Conservation (phyloP, 441 rosid genomes). For the Rhodomyrtus psidioides region DNA sequence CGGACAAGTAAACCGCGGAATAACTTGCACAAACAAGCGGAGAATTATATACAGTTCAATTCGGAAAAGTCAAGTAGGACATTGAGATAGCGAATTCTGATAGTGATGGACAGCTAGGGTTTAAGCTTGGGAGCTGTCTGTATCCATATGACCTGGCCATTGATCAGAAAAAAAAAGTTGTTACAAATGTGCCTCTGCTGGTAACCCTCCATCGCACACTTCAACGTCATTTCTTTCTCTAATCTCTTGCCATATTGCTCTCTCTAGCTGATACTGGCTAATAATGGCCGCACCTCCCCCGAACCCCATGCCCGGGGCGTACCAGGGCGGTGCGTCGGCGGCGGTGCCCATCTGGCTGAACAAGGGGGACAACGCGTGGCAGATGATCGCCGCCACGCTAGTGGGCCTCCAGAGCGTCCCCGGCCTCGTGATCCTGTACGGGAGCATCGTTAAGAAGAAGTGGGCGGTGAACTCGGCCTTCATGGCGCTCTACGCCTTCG, state of each 20-base stretch:
- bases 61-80: not conserved
- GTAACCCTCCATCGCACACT: not conserved
- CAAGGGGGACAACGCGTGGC: not conserved
- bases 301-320: not conserved
- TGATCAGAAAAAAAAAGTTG: not conserved
- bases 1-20: no score
- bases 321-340: not conserved
- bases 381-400: not conserved
- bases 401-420: not conserved
- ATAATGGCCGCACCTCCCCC: not conserved
- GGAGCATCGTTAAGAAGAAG: not conserved
- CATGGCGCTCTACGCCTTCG: not conserved
- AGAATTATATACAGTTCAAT: not conserved
- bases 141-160: not conserved
- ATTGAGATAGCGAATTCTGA: not conserved
- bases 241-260: not conserved
- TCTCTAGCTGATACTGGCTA: not conserved
- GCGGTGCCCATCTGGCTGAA: not conserved
- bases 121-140: not conserved
- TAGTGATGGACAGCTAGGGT: not conserved
- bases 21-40: not conserved
- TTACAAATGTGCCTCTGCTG: not conserved
- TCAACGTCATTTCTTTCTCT: not conserved
- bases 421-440: not conserved
- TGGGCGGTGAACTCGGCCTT: conserved; percentile 1